Evolutionary conservation across 495 filamentous ascomycete species (phyloP).

Genomic region (Penicillium coprophilum): DNA sequence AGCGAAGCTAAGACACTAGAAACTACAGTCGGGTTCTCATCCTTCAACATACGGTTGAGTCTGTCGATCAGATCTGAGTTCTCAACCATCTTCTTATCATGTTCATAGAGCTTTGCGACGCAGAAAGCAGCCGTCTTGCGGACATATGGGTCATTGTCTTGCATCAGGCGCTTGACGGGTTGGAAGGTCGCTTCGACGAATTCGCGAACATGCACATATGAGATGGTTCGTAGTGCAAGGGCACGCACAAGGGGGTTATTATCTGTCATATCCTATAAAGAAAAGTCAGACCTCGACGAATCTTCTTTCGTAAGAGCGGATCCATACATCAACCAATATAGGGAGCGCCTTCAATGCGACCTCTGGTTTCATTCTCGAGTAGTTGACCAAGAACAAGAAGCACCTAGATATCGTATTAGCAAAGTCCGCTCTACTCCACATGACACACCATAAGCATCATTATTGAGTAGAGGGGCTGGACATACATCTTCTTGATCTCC

Average conservation of each 20-base stretch:
- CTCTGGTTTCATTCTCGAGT: conserved; percentile 91
- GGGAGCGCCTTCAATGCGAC: conserved; percentile 91
- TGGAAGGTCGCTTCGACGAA: conserved; percentile 90
- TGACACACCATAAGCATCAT: neutral
- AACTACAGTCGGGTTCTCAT: conserved; percentile 97
- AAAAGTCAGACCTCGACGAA: conserved; percentile 9
- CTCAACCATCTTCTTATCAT: conserved; percentile 89
- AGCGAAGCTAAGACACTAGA: conserved; percentile 88
- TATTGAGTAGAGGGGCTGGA: conserved; percentile 13
- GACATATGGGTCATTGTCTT: conserved; percentile 91
- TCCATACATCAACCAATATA: conserved; percentile 72
- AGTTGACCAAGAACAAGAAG: conserved; percentile 96
- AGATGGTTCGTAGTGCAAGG: conserved; percentile 90
- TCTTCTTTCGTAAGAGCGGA: neutral
- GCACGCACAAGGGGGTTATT: conserved; percentile 90
- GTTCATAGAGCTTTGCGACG: conserved; percentile 97
- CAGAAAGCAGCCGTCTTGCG: conserved; percentile 96
- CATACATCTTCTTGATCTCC: conserved; percentile 99
- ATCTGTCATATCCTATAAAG: conserved; percentile 83
- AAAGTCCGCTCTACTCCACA: neutral
- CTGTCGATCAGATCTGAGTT: conserved; percentile 87
- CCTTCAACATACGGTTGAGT: conserved; percentile 83
- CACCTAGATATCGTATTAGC: conserved; percentile 62
- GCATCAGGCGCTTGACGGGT: conserved; percentile 78
- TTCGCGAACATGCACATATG: conserved; percentile 95